These are phyloP conservation scores for Neofusicoccum cordaticola DNA, from an alignment of 2,329 filamentous ascomycete species.

Conservation along the genomic window DNA sequence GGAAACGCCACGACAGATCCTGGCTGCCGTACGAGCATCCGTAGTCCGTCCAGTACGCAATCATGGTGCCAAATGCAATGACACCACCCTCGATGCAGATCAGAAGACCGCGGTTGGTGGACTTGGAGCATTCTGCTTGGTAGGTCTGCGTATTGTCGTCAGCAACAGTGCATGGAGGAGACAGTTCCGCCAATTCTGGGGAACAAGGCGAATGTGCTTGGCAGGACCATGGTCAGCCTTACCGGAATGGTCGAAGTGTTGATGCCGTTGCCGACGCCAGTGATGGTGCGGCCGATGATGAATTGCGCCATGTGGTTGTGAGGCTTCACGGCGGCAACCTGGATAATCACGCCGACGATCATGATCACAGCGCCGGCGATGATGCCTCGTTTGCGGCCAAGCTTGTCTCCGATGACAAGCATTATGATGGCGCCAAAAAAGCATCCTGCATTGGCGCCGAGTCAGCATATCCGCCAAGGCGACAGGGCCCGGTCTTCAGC, in stretches of 20 bases:
- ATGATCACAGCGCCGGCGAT: constrained; percentile 43
- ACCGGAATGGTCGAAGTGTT: constrained; percentile 53
- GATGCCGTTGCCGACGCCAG: constrained; percentile 56
- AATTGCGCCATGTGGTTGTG: constrained; percentile 46
- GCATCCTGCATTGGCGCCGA: constrained; percentile 25
- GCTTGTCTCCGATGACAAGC: constrained; percentile 37
- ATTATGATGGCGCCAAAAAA: constrained; percentile 41
- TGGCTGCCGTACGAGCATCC: constrained; percentile 32
- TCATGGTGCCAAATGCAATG: constrained; percentile 51
- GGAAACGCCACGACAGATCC: constrained; percentile 48
- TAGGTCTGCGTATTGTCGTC: constrained; percentile 46
- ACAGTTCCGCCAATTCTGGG: background rate
- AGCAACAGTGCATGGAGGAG: background rate
- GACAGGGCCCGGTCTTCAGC: constrained; percentile 23
- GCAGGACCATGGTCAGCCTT: background rate
- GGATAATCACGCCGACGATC: constrained; percentile 44
- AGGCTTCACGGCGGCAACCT: constrained; percentile 35
- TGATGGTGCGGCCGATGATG: constrained; percentile 52
- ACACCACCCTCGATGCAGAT: constrained; percentile 59
- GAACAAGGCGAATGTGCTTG: background rate
- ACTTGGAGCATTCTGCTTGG: constrained; percentile 53
- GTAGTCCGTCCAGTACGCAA: constrained; percentile 49
- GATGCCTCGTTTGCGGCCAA: constrained; percentile 44
- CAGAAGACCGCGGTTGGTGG: constrained; percentile 58
- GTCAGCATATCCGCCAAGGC: constrained; percentile 2